Conservation (phyloP, 768 basidiomycete genomes). For the Cantharellus cinnabarinus region DNA sequence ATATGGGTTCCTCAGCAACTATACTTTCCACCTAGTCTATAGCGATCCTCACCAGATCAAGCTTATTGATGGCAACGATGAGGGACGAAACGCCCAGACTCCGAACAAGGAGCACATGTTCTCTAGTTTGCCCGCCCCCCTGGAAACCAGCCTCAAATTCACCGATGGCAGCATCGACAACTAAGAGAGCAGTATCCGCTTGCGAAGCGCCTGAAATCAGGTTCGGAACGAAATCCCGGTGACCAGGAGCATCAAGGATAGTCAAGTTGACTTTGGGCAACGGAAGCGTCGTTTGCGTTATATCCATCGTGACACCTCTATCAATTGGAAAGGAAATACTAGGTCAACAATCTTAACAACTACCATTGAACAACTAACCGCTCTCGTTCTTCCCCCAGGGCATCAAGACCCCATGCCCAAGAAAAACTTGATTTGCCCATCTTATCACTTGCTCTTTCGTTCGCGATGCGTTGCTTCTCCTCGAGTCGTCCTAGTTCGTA, state of each 20-base stretch:
- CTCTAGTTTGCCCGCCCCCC: constrained; percentile 83
- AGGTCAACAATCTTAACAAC: neutral
- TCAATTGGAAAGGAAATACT: constrained; percentile 1
- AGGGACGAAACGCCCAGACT: constrained; percentile 85
- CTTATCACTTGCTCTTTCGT: constrained; percentile 76
- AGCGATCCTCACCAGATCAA: constrained; percentile 46
- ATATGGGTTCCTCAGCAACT: neutral
- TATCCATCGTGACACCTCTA: constrained; percentile 97
- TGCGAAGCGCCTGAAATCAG: constrained; percentile 99
- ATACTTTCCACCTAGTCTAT: no score
- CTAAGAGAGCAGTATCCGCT: constrained; percentile 85
- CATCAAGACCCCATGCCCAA: constrained; percentile 97
- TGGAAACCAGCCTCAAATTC: constrained; percentile 96
- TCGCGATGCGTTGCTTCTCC: constrained; percentile 64
- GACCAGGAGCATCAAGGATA: constrained; percentile 92
- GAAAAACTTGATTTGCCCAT: constrained; percentile 89
- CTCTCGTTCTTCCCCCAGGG: constrained; percentile 78
- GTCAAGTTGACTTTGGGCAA: constrained; percentile 67
- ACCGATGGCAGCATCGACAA: constrained; percentile 74
- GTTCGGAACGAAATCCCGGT: constrained; percentile 94
- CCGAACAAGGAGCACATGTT: constrained; percentile 78
- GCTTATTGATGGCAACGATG: constrained; percentile 84
- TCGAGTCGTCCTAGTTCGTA: constrained; percentile 81
- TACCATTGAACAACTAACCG: constrained; percentile 29
- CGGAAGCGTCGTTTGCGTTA: constrained; percentile 59